Conservation (phyloP, 129 eudicot species). For the Pseudognaphalium luteoalbum region DNA sequence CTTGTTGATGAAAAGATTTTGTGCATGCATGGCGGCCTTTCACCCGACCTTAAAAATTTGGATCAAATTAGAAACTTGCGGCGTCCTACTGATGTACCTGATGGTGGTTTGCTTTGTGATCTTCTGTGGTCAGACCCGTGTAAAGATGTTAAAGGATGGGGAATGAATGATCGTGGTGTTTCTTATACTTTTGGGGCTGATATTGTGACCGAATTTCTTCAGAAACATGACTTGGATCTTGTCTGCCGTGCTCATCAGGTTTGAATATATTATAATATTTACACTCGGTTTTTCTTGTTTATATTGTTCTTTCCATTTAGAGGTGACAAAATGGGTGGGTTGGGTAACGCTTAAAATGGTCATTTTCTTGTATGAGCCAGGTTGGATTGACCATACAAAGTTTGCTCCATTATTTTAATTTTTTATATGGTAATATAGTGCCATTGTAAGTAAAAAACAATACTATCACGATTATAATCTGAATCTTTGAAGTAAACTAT, state of each 20-base stretch:
- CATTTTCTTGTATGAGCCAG: neutral
- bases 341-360: neutral
- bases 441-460: neutral
- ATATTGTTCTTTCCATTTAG: neutral
- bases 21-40: slow-evolving; percentile 74
- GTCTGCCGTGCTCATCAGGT: slow-evolving; percentile 71
- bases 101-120: slow-evolving; percentile 58
- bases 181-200: slow-evolving; percentile 63
- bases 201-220: slow-evolving; percentile 50
- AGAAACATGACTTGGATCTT: slow-evolving; percentile 55
- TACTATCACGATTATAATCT: neutral
- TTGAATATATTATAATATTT: neutral
- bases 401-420: neutral
- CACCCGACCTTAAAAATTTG: slow-evolving; percentile 54
- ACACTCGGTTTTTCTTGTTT: neutral
- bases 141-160: slow-evolving; percentile 63
- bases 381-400: neutral
- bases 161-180: slow-evolving; percentile 66
- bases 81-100: slow-evolving; percentile 58
- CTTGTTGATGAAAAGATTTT: slow-evolving; percentile 57
- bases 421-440: neutral
- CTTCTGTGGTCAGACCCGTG: slow-evolving; percentile 64
- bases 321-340: neutral
- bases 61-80: slow-evolving; percentile 50
- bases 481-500: neutral